A percentile compares a stretch with the other conserved stretches of the same genome.
Conservation (phyloP, 2,329 filamentous ascomycete species). For the Penicillium sp. region DNA sequence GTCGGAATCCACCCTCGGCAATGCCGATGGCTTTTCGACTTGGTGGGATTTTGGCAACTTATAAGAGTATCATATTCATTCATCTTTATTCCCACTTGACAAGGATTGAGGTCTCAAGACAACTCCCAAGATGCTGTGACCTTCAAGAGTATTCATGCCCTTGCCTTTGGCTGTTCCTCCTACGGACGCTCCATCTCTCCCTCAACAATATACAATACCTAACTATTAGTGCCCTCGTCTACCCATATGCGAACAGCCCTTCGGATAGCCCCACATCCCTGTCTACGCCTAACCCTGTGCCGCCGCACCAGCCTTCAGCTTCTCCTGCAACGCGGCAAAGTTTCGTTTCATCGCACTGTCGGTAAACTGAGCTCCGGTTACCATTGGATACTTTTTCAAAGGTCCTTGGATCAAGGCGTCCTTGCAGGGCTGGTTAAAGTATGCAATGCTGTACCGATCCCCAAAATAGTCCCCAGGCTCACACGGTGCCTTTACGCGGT, state of each 20-base stretch:
- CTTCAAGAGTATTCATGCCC: not conserved
- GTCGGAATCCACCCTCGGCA: slow-evolving; percentile 32
- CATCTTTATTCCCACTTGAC: slow-evolving; percentile 22
- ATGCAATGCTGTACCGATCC: slow-evolving; percentile 67
- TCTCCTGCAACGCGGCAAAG: slow-evolving; percentile 57
- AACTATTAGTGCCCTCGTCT: slow-evolving; percentile 14
- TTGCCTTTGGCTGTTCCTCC: not conserved
- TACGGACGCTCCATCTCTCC: not conserved
- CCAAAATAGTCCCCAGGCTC: slow-evolving; percentile 61
- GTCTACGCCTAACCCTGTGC: slow-evolving; percentile 9
- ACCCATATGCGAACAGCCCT: slow-evolving; percentile 18
- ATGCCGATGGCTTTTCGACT: slow-evolving; percentile 37
- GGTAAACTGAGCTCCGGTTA: slow-evolving; percentile 66
- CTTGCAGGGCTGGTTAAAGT: slow-evolving; percentile 67
- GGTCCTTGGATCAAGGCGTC: slow-evolving; percentile 65
- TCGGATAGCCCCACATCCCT: not conserved
- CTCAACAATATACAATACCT: slow-evolving; percentile 2
- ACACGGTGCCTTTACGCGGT: slow-evolving; percentile 65
- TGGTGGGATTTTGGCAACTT: slow-evolving; percentile 44
- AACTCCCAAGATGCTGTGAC: slow-evolving; percentile 3
- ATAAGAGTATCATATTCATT: slow-evolving; percentile 31
- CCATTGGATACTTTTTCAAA: slow-evolving; percentile 62
- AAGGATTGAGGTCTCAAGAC: slow-evolving; percentile 13
- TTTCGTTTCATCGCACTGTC: slow-evolving; percentile 61
- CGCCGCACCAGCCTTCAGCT: slow-evolving; percentile 39